Conservation (phyloP, 345 rosid genomes). For the Gossypium raimondii region DNA sequence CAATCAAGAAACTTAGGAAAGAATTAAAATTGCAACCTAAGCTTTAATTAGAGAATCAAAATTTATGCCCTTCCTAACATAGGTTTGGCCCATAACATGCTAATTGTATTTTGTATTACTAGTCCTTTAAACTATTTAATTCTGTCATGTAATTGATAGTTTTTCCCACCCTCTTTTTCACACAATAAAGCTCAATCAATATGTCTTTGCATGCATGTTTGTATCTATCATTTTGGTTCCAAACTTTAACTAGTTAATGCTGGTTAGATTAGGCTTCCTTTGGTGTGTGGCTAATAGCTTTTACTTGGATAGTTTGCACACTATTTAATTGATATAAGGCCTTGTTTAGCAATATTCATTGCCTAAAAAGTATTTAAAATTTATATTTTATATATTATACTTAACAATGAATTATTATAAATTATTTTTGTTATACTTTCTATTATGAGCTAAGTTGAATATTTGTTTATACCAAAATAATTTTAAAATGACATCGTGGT, state of each 20-base stretch:
- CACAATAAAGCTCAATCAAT: neutral
- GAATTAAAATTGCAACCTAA: too few species aligned
- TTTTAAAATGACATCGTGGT: too few species aligned
- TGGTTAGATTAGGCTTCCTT: neutral
- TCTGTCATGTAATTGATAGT: neutral
- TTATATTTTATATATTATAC: too few species aligned
- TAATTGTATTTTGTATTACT: neutral
- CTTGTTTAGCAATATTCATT: neutral
- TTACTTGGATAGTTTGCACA: neutral
- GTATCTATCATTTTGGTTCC: neutral
- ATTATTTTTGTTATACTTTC: too few species aligned
- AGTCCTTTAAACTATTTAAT: neutral
- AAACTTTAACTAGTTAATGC: neutral
- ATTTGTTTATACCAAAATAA: too few species aligned
- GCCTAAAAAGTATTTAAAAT: too few species aligned
- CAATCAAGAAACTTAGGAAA: too few species aligned
- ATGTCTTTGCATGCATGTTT: neutral
- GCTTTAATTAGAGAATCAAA: too few species aligned
- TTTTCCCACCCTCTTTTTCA: neutral
- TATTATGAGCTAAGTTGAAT: too few species aligned
- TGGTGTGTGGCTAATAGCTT: neutral
- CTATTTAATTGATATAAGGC: neutral
- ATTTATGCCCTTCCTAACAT: too few species aligned
- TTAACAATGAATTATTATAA: too few species aligned
- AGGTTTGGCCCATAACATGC: too few species aligned